These are phyloP conservation scores for Harringtonia lauricola DNA, from an alignment of 2,329 filamentous ascomycete species.

Conservation along the genomic window DNA sequence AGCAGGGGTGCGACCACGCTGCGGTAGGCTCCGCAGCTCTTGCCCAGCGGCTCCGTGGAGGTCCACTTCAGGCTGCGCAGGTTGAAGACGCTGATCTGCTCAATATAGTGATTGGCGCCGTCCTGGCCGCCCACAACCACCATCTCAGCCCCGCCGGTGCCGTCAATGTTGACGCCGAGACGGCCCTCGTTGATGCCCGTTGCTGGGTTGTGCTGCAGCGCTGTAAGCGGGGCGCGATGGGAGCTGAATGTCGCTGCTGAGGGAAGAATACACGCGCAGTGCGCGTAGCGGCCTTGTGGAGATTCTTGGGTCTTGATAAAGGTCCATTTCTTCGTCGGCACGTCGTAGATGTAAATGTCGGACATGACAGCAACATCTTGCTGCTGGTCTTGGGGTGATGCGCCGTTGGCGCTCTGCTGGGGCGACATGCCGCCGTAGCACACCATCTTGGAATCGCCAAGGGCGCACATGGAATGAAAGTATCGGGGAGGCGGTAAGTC, in stretches of 20 bases:
- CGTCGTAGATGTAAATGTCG: constrained; percentile 92
- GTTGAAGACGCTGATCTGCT: constrained; percentile 98
- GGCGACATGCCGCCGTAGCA: constrained; percentile 99
- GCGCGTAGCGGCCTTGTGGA: constrained; percentile 89
- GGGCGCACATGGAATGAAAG: constrained; percentile 89
- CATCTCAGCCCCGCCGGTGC: constrained; percentile 90
- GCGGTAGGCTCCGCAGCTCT: constrained; percentile 91
- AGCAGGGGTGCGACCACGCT: constrained; percentile 84
- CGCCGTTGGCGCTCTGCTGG: constrained; percentile 37
- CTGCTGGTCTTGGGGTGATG: constrained; percentile 50
- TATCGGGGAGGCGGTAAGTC: constrained; percentile 87
- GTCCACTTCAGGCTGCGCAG: constrained; percentile 92
- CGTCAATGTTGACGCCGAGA: constrained; percentile 81
- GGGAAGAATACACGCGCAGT: constrained; percentile 86
- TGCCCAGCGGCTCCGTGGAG: constrained; percentile 72
- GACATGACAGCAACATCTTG: constrained; percentile 95
- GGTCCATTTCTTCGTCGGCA: constrained; percentile 72
- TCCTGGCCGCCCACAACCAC: constrained; percentile 94
- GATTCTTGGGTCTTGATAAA: constrained; percentile 69
- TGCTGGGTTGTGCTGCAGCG: constrained; percentile 80
- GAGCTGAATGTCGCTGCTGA: constrained; percentile 84
- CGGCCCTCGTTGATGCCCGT: constrained; percentile 77
- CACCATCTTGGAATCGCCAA: constrained; percentile 92
- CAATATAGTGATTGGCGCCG: constrained; percentile 96
- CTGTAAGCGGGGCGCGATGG: constrained; percentile 69